Base-by-base conservation (phyloP, 768 basidiomycete genomes). In the Tulasnella sp. region DNA sequence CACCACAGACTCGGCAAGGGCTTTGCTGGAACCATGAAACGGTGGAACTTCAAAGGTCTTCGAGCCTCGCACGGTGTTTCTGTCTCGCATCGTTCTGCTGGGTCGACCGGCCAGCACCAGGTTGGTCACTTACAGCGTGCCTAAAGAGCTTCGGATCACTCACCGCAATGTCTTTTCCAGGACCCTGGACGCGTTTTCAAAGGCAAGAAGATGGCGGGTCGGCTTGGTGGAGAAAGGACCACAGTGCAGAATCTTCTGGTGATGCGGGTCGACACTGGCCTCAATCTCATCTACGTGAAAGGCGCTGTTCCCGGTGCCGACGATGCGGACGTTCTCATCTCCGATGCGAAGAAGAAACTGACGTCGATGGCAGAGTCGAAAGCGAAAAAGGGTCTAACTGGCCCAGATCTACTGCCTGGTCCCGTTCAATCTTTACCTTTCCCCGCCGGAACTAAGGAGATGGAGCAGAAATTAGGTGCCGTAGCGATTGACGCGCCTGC, bases 201-300 rank as follows among this genome's bases (percentile, higher is more conserved):
- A 4, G 98, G 98, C 48, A 98, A 96, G 86, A 99, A 98, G 87
- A 98, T 98, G 97, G 91, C 97, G 13, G 98, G 98, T 44, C 91
- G 91, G 32, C 91, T 98, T 87, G 98, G 98, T 73, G 92, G 91
- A 77, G 87, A 90, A 80, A 91, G 91, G 55, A 88, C 89, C 11
- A 99, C 97, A 10, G 87, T 88, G 18, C 95, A 97, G 82, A 99
- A 98, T 83, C 90, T 99, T 35, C 84, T 91, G 0, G 94, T 99
- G 61, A 88, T 96, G 77, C 92, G 95, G 29, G 88, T 99, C 79
- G 98, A 99, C 86, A 90, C 89, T 29, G 85, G 86, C 18, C 90
- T 98, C 71, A 92, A 99, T 84, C 89, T 98, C 75, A 87, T 99
- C 77, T 99, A 92, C 84, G 91, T 99, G 75, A 90, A 91, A 78